Evolutionary conservation across 2,329 filamentous ascomycete species (phyloP).

Genomic region (Trichoderma atrobrunneum): DNA sequence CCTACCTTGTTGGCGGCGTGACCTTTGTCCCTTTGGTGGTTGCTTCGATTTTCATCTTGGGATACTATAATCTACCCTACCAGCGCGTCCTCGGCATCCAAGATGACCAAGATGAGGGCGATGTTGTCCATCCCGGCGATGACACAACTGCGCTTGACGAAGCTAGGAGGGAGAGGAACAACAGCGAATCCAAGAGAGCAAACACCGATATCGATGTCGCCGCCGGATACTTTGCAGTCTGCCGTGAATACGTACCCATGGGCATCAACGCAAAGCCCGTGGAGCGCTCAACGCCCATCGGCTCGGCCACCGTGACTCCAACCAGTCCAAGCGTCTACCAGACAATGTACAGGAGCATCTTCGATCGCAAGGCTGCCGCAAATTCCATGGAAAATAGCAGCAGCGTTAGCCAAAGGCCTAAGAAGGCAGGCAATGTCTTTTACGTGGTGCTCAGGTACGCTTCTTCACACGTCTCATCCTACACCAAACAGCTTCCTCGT

Average conservation of each 20-base stretch:
- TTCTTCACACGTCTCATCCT: neutral
- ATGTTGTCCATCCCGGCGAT: constrained; percentile 59
- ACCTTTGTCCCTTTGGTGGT: constrained; percentile 79
- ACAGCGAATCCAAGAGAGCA: constrained; percentile 49
- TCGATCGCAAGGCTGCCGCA: constrained; percentile 67
- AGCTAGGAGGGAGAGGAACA: constrained; percentile 56
- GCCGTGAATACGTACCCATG: constrained; percentile 85
- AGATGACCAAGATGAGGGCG: constrained; percentile 31
- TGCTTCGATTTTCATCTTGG: constrained; percentile 58
- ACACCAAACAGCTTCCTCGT: neutral
- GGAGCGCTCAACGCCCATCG: constrained; percentile 77
- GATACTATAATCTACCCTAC: constrained; percentile 65
- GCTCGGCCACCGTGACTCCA: constrained; percentile 68
- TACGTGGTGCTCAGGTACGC: constrained; percentile 82
- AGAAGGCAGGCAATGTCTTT: constrained; percentile 80
- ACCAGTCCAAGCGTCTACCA: constrained; percentile 95
- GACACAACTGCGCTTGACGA: constrained; percentile 63
- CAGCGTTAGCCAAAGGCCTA: constrained; percentile 52
- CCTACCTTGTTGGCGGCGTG: constrained; percentile 82
- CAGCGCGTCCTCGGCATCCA: constrained; percentile 40
- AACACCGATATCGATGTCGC: constrained; percentile 72
- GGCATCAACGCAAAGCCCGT: constrained; percentile 91
- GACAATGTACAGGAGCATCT: constrained; percentile 95
- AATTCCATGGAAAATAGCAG: constrained; percentile 50
- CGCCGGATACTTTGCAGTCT: constrained; percentile 92